These are phyloP conservation scores for Plantago major DNA, from an alignment of 257 asterid species.

Conservation along the genomic window DNA sequence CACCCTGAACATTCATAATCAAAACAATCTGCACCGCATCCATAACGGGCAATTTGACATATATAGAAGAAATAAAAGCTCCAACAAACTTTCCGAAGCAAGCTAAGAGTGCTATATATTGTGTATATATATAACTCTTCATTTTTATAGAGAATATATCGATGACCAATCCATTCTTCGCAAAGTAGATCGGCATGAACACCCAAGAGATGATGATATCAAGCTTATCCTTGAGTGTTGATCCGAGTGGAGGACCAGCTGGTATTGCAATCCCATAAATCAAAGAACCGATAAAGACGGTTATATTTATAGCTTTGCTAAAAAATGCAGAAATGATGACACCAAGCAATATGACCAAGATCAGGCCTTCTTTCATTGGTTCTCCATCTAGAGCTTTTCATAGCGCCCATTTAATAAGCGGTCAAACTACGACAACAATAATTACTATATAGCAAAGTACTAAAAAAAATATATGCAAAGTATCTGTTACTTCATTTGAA, in stretches of 20 bases:
- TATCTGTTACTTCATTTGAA: not conserved
- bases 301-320: constrained; percentile 27
- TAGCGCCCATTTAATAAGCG: constrained; percentile 21
- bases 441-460: constrained; percentile 13
- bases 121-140: constrained; percentile 16
- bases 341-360: constrained; percentile 27
- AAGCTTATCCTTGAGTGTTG: constrained; percentile 40
- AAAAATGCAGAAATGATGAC: constrained; percentile 22
- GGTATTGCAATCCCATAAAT: constrained; percentile 34
- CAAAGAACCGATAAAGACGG: constrained; percentile 29
- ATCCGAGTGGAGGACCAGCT: constrained; percentile 47
- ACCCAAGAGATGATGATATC: constrained; percentile 30
- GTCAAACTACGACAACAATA: constrained; percentile 25
- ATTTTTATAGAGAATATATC: constrained; percentile 26
- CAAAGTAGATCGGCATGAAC: constrained; percentile 42
- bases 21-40: constrained; percentile 35
- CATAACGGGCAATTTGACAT: constrained; percentile 17
- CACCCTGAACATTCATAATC: constrained; percentile 39
- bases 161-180: constrained; percentile 33
- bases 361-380: constrained; percentile 25
- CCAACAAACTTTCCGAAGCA: constrained; percentile 38
- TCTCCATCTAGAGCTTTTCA: constrained; percentile 23
- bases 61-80: constrained; percentile 25
- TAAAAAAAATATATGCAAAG: not conserved
- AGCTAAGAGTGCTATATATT: constrained; percentile 28